Evolutionary conservation across 2,329 filamentous ascomycete genomes (phyloP), one percentile per base, ranked within the genome.

Genomic region (Fusarium brachygibbosum): DNA sequence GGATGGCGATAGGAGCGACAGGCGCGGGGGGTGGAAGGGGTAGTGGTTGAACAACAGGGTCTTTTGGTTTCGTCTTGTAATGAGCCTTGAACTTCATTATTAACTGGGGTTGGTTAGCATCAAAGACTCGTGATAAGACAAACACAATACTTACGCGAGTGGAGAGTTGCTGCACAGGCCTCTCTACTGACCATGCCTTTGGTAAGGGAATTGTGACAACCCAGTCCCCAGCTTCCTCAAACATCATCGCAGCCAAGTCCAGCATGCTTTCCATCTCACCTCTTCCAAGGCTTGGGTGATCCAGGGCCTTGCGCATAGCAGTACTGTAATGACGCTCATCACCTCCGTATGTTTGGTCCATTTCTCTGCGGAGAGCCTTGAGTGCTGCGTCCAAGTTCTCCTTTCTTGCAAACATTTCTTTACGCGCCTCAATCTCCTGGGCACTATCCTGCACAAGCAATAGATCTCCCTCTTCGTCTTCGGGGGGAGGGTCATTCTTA

Each of bases 381-480:
- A 84, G 76, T 35, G 91, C 86, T 41, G 86, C 83, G 51, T 87
- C 84, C 23, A 88, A 80, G 74, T 93, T 90, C 72, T 87, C 85
- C 69, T 89, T 88, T 69, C 88, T 87, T 60, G 88, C 86, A 77
- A 89, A 90, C 82, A 88, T 87, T 74, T 89, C 86, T 57, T 85
- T 86, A 31, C 81, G 76, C 44, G 89, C 90, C 71, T 87, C 88
- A 13, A 88, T 88, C 71, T 86, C 81, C 54, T 81, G 75, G 3
- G 77, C 79, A 68, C 78, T 81, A 23, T 82, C 80, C 62, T 83
- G 81, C 3, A 83, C 77, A 31, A 83, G 76, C n/a, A 83, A 69
- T 11, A 82, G 72, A 10, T 79, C 76, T 16, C 68, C 68, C 45
- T 79, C 79, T 34, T 74, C 78, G 28, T 80, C 80, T 28, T 81